Base-by-base conservation (phyloP, 441 rosid genomes). In the Kokia cookei region DNA sequence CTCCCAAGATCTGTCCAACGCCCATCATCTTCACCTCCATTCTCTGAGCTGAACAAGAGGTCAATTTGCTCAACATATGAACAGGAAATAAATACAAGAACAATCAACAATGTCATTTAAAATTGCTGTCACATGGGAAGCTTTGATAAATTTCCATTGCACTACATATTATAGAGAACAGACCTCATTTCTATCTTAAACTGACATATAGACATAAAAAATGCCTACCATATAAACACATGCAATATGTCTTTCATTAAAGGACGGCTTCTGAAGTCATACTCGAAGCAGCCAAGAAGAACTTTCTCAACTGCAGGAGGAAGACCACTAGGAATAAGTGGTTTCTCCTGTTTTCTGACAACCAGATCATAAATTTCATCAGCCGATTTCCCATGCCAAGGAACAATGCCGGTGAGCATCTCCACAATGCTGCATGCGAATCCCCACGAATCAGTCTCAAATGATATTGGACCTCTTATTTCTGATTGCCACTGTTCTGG, bases 401-500 rank as follows among this genome's bases (percentile, higher is more conserved):
- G 97, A 81, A 80, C 92, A 79, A 79, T 72, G 66, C 99, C 94
- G 19, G 92, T 93, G 73, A 91, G 80, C 97, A 95, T 93, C 88
- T 95, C 99, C 45, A 91, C 77, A 77, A 95, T 81, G 79, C 93
- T 87, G 87, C 97, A 95, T 8, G 86, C 99, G 72, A 93, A 88
- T 55, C 97, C 98, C 99, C 97, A 95, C 19, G 96, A 86, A 71
- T 93, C 98, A 17, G 93, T 89, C 86, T 95, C 98, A 35, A 88
- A 75, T 24, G 96, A 87, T 69, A 91, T 71, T 14, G 99, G 99
- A 69, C 99, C 97, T 75, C 91, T 85, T 78, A 78, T 84, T 79
- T 91, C 96, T 7, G 97, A 93, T 80, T 90, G 85, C 99, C 97
- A 93, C 74, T 93, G 99, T 77, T 93, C 98, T 64, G 99, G 99